Evolutionary conservation across 345 rosid species (phyloP).

Genomic region (Citropsis articulata): DNA sequence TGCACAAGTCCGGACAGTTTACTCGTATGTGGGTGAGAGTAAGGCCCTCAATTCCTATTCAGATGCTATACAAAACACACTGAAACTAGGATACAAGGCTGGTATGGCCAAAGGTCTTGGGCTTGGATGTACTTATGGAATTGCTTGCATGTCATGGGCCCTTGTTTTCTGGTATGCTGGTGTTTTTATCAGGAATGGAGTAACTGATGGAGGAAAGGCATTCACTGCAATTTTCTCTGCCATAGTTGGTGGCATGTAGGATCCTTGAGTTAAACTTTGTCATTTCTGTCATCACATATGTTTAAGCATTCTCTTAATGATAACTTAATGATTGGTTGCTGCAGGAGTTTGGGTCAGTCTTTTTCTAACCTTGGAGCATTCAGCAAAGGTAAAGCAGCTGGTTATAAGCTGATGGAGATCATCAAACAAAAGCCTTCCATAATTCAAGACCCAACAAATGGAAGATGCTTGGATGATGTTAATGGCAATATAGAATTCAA

Average conservation of each 20-base stretch:
- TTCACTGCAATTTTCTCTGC: conserved; percentile 99
- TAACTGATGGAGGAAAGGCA: conserved; percentile 96
- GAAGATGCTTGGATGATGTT: conserved; percentile 71
- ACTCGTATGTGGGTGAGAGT: conserved; percentile 96
- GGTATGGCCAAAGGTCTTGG: conserved; percentile 99
- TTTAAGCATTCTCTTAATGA: neutral
- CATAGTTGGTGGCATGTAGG: conserved; percentile 99
- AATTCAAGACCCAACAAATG: conserved; percentile 65
- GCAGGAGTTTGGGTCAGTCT: conserved; percentile 98
- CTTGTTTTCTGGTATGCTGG: conserved; percentile 99
- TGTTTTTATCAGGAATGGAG: conserved; percentile 90
- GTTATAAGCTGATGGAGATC: conserved; percentile 93
- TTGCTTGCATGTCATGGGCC: conserved; percentile 99
- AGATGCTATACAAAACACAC: conserved; percentile 90
- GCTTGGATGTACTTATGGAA: conserved; percentile 96
- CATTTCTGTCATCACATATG: neutral
- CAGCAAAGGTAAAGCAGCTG: conserved; percentile 98
- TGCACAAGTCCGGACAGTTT: conserved; percentile 96
- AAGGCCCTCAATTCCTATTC: conserved; percentile 89
- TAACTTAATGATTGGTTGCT: conserved; percentile 17
- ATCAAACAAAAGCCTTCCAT: conserved; percentile 91
- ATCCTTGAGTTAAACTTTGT: conserved; percentile 8
- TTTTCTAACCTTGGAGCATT: conserved; percentile 98
- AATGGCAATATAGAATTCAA: conserved; percentile 90
- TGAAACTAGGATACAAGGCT: conserved; percentile 97